phyloP scores from a whole-genome alignment of 1,139 yeast genomes.

The Yamadazyma pseudoaaseri region DNA sequence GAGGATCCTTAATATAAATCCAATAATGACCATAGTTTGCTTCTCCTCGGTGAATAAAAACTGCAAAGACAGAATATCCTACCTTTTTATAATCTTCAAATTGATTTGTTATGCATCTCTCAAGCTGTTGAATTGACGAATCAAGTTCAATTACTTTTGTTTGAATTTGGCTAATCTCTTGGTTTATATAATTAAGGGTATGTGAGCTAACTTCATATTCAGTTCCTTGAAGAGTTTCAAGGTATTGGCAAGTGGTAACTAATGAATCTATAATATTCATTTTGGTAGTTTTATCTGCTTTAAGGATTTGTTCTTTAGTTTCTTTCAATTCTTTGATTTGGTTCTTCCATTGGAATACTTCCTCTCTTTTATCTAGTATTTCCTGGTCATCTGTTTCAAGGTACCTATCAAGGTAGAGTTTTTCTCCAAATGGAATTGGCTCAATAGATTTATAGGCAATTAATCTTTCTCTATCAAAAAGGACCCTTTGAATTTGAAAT shows the following conservation, averaged over 20 bases:
- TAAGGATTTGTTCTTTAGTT: constrained; percentile 40
- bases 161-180: constrained; percentile 23
- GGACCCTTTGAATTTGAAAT: constrained; percentile 90
- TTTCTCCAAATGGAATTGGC: constrained; percentile 77
- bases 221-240: constrained; percentile 34
- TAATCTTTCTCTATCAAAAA: constrained; percentile 72
- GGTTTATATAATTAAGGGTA: constrained; percentile 36
- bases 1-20: constrained; percentile 84
- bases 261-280: constrained; percentile 50
- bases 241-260: constrained; percentile 54
- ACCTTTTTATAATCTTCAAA: constrained; percentile 58
- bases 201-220: constrained; percentile 29
- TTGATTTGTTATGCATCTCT: constrained; percentile 50
- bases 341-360: constrained; percentile 64
- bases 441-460: constrained; percentile 81
- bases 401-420: constrained; percentile 82
- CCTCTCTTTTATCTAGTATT: constrained; percentile 51
- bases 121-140: constrained; percentile 31
- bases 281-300: constrained; percentile 46
- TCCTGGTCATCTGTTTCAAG: constrained; percentile 67
- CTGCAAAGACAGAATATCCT: constrained; percentile 84
- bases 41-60: constrained; percentile 93
- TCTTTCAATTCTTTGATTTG: constrained; percentile 46
- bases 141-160: constrained; percentile 19
- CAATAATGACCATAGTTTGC: constrained; percentile 97